Evolutionary conservation across 1,284 basidiomycete species (phyloP).

Genomic region (Phellopilus nigrolimitatus): DNA sequence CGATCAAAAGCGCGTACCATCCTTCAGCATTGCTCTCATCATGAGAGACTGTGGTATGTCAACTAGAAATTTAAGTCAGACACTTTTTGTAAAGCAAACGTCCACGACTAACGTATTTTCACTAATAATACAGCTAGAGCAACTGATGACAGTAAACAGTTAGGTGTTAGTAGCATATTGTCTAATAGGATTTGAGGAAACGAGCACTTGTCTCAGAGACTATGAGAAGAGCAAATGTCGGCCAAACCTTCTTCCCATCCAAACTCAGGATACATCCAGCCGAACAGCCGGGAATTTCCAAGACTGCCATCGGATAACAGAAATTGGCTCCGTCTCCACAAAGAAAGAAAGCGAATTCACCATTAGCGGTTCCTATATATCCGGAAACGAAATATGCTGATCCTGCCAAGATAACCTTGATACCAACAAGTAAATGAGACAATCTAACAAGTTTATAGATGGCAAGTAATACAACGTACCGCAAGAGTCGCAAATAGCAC

Average conservation of each 20-base stretch:
- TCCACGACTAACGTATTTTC: neutral
- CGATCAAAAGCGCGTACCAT: neutral
- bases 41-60: neutral
- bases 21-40: neutral
- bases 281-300: neutral
- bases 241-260: neutral
- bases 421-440: neutral
- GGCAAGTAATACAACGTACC: neutral
- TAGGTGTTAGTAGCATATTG: no score
- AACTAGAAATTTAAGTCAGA: neutral
- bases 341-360: neutral
- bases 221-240: neutral
- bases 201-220: conserved; percentile 6
- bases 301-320: neutral
- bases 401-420: neutral
- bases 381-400: neutral
- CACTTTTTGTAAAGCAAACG: neutral
- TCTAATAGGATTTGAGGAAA: neutral
- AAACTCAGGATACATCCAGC: conserved; percentile 1
- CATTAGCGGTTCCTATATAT: neutral
- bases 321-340: neutral
- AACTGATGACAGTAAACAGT: neutral
- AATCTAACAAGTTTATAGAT: neutral
- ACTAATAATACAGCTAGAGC: neutral
- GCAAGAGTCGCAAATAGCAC: neutral